Conservation (phyloP, 169 alveolate genomes). For the Cryptosporidium canis region DNA sequence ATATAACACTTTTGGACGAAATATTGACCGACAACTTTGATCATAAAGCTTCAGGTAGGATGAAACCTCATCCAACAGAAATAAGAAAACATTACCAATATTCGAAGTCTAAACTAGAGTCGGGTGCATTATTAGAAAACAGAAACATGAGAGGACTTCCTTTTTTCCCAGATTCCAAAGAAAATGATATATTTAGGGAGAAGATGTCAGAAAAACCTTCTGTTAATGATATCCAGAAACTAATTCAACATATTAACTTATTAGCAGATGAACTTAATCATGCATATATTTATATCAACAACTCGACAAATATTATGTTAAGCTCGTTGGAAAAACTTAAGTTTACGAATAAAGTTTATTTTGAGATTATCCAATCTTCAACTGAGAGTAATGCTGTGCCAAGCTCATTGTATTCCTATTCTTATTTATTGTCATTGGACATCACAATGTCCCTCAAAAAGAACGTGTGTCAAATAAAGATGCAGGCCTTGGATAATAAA, state of each 20-base stretch:
- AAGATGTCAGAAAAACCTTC: slow-evolving; percentile 14
- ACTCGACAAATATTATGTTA: slow-evolving; percentile 9
- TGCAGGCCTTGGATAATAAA: not conserved
- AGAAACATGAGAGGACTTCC: slow-evolving; percentile 40
- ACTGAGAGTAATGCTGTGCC: not conserved
- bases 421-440: slow-evolving; percentile 35
- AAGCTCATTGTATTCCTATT: slow-evolving; percentile 15
- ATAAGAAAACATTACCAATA: not conserved
- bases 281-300: not conserved
- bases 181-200: not conserved
- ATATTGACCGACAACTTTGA: not conserved
- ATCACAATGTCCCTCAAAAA: slow-evolving; percentile 25
- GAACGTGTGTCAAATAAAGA: not conserved
- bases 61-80: not conserved
- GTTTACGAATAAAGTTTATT: slow-evolving; percentile 24
- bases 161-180: slow-evolving; percentile 6
- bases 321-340: slow-evolving; percentile 26
- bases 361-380: slow-evolving; percentile 20
- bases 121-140: not conserved
- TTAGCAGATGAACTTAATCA: slow-evolving; percentile 4
- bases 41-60: not conserved
- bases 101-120: not conserved
- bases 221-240: not conserved
- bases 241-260: not conserved
- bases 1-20: not conserved